Conservation (phyloP, 139 green algal genomes). For the Closterium sp. region DNA sequence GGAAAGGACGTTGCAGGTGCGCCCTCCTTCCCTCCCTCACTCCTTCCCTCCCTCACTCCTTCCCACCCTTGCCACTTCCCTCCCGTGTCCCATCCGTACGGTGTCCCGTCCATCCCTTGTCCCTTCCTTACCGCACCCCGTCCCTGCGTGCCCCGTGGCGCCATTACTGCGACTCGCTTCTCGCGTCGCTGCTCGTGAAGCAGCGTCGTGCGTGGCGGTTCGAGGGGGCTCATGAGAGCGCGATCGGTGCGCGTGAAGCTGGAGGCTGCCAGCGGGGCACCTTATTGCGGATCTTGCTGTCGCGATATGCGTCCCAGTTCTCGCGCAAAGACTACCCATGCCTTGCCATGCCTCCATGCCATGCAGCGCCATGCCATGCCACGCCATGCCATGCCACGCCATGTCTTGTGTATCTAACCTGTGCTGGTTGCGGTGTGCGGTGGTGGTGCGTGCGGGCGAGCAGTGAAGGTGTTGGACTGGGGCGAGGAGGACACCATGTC, state of each 20-base stretch:
- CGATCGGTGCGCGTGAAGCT: too few relatives aligned
- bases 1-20: constrained; percentile 26
- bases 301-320: background rate
- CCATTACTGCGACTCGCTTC: background rate
- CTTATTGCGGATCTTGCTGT: background rate
- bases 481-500: constrained; percentile 25
- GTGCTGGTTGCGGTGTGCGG: background rate
- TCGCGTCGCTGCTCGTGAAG: background rate
- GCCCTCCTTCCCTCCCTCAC: background rate
- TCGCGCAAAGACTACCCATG: too few relatives aligned
- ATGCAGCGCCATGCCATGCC: background rate
- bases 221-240: background rate
- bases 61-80: background rate
- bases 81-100: background rate
- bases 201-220: background rate
- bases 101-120: background rate
- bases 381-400: too few relatives aligned
- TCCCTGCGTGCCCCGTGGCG: too few relatives aligned
- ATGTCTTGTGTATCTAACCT: background rate
- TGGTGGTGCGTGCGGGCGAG: background rate
- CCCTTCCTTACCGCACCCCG: too few relatives aligned
- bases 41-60: background rate
- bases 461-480: constrained; percentile 45
- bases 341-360: background rate
- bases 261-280: background rate